Conservation (phyloP, 139 green algal species). For the Tetradesmus obliquus region DNA sequence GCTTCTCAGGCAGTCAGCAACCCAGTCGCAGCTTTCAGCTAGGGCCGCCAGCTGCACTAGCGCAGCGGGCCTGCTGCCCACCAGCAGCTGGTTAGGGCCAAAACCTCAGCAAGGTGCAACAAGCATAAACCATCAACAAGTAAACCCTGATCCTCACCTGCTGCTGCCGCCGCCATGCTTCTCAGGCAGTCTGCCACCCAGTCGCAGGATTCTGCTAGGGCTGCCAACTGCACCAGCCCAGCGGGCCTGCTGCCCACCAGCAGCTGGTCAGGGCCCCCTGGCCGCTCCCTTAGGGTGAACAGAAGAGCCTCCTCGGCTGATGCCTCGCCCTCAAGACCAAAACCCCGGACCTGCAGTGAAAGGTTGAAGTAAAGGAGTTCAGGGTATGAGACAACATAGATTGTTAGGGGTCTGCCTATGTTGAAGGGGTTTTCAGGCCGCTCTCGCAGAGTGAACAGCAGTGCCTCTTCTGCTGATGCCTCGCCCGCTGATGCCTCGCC, state of each 20-base stretch:
- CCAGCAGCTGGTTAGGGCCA: constrained; percentile 20
- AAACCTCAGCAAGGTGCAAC: not conserved
- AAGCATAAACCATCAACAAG: not conserved
- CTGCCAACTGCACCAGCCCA: constrained; percentile 49
- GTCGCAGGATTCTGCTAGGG: constrained; percentile 64
- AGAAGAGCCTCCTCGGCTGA: constrained; percentile 56
- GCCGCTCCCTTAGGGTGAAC: constrained; percentile 48
- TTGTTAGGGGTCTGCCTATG: too few relatives aligned
- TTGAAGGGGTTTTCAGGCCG: not conserved
- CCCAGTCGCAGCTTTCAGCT: constrained; percentile 60
- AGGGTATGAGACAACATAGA: too few relatives aligned
- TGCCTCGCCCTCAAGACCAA: constrained; percentile 54
- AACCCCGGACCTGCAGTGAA: constrained; percentile 43
- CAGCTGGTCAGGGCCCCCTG: constrained; percentile 19
- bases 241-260: not conserved
- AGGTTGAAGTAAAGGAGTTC: too few relatives aligned
- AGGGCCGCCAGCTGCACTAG: constrained; percentile 42
- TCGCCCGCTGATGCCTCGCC: constrained; percentile 51
- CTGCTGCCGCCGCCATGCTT: constrained; percentile 10
- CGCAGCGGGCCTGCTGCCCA: not conserved
- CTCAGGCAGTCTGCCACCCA: constrained; percentile 41
- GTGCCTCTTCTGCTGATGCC: constrained; percentile 51
- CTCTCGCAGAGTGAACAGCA: constrained; percentile 51
- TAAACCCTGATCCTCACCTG: not conserved
- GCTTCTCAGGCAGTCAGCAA: constrained; percentile 21